Percentiles rank a stretch among this genome's conserved stretches.
phyloP scores from a whole-genome alignment of 2,329 filamentous ascomycete genomes.

The Xylariaceae sp. region DNA sequence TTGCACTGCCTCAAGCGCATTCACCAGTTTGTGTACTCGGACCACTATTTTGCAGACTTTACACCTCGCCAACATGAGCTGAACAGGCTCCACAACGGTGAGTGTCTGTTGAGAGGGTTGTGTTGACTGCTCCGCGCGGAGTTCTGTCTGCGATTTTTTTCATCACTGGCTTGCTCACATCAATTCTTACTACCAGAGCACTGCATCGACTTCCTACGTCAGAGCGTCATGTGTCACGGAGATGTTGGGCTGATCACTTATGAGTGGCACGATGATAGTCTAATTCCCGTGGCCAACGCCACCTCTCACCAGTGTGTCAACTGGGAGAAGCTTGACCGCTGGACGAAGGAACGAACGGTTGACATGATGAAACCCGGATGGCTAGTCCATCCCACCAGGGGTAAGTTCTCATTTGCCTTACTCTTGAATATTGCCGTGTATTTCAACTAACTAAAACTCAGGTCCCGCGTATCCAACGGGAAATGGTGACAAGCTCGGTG shows the following conservation, averaged over 20 bases:
- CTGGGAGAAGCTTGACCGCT: no score
- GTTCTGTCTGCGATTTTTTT: no score
- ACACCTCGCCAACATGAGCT: neutral
- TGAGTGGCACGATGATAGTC: conserved; percentile 5
- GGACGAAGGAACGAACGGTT: no score
- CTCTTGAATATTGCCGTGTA: no score
- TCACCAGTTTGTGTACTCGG: conserved; percentile 2
- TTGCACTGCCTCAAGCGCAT: conserved; percentile 16
- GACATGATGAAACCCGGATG: no score
- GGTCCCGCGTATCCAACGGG: no score
- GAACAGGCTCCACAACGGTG: conserved; percentile 13
- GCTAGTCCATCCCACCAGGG: no score
- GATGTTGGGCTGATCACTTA: conserved; percentile 19
- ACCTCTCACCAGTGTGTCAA: conserved; percentile 12
- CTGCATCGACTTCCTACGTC: conserved; percentile 17
- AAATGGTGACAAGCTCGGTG: no score
- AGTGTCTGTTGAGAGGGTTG: neutral
- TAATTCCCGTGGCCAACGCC: conserved; percentile 9
- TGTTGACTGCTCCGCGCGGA: no score
- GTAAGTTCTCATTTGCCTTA: no score
- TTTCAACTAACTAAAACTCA: no score
- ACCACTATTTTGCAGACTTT: conserved; percentile 3
- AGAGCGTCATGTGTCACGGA: conserved; percentile 16
- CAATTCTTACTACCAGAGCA: conserved; percentile 1
- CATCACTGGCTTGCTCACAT: no score